Evolutionary conservation across 2,329 filamentous ascomycete genomes (phyloP), one percentile per base, ranked within the genome.

Genomic region (Knufia petricola): DNA sequence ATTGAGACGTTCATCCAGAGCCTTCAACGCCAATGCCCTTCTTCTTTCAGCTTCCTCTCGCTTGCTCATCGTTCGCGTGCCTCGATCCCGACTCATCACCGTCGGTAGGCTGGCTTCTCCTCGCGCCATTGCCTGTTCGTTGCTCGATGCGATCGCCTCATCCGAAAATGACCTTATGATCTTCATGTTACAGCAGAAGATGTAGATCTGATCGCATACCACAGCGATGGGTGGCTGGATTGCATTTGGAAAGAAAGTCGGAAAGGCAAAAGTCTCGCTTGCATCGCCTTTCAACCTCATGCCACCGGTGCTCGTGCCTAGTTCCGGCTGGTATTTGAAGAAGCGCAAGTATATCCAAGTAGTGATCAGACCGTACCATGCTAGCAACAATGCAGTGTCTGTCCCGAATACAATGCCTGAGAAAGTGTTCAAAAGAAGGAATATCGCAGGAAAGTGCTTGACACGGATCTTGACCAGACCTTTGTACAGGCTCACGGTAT

Each of bases 331-430:
- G 26, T 63, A 63, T 69, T 95, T 94, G 74, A 87, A 95, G 74
- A 96, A 98, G 57, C 92, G 87, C 15, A 98, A 80, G 66, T 96
- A 96, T 37, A 85, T 87, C 90, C 90, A 98, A 65, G 87, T 88
- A 9, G 82, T 83, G 52, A 95, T 65, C 65, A 98, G 85, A 50
- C 87, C 89, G 58, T 84, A 83, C 65, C 85, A 72, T 46, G 86
- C 80, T 52, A 95, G 78, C 63, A 94, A 79, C 55, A 89, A 75
- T 39, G 87, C 83, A 17, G 87, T 87, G 61, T 82, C 78, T n/a
- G 79, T 84, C 51, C 82, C 78, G 32, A 85, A 65, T 7, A 82
- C 57, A 1, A 82, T 65, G 28, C 80, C 78, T 24, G 80, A 80
- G 46, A 85, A 71, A 28, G 83, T 74, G 56, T 85, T 82, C 52